Evolutionary conservation across 345 rosid genomes (phyloP).

Genomic region (Leavenworthia alabamica): DNA sequence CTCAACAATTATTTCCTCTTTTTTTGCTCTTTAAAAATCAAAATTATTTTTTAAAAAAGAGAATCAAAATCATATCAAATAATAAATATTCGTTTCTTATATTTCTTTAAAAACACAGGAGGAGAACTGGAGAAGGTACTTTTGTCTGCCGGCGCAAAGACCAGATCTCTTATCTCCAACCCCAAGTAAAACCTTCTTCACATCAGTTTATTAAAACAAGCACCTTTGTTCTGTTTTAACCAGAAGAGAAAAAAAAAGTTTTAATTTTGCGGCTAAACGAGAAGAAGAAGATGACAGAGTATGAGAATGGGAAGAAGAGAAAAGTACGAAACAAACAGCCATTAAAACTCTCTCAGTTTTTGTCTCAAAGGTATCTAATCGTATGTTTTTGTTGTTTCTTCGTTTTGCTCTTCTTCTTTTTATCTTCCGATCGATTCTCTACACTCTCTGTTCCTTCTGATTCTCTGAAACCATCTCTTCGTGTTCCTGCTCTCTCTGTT

Average conservation of each 20-base stretch:
- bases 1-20: background rate
- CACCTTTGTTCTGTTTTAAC: background rate
- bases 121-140: slow-evolving; percentile 8
- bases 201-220: slow-evolving; percentile 16
- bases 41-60: background rate
- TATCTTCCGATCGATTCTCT: slow-evolving; percentile 51
- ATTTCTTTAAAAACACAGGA: background rate
- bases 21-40: background rate
- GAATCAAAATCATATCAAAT: background rate
- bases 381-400: slow-evolving; percentile 50
- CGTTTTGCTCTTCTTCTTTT: slow-evolving; percentile 51
- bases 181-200: slow-evolving; percentile 5
- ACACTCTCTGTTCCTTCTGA: slow-evolving; percentile 33
- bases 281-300: slow-evolving; percentile 43
- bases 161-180: slow-evolving; percentile 23
- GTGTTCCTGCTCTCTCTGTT: slow-evolving; percentile 43
- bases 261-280: background rate
- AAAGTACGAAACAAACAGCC: slow-evolving; percentile 48
- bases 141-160: slow-evolving; percentile 24
- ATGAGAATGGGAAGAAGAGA: slow-evolving; percentile 74
- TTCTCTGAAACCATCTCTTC: slow-evolving; percentile 58
- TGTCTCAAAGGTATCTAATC: slow-evolving; percentile 50
- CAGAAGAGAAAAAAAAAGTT: background rate
- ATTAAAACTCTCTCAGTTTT: slow-evolving; percentile 32
- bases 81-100: slow-evolving; percentile 2